Base-by-base conservation (phyloP, 1,284 basidiomycete species). In the Leccinum subrobustum region DNA sequence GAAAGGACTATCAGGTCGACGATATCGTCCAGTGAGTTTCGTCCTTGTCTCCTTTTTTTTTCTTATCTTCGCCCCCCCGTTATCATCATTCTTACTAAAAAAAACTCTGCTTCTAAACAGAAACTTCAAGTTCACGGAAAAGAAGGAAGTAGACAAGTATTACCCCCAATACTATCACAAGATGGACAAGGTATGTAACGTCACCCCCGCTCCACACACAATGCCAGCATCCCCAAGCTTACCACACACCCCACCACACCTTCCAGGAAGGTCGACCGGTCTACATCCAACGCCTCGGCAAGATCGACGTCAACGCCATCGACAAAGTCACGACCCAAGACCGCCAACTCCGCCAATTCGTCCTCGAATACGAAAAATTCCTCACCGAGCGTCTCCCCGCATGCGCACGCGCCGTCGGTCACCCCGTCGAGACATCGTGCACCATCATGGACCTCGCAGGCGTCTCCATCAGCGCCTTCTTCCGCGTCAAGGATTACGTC, bases 101-200 rank as follows among this genome's bases (percentile, higher is more conserved):
- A 27, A 27, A 27, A 7, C 7, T 29, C 27, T 29, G 27, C 27
- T 0, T n/a, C 51, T 29, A 2, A 6, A 6, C 20, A 95, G 92
- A 67, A 89, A 87, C 70, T 98, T 98, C 75, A 86, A 92, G 64
- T 98, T 96, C 76, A 86, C 84, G 63, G 96, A 98, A 77, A 90
- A 89, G 73, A 78, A 77, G 51, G 81, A 87, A 68, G 95, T 98
- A 12, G 87, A 95, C 81, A 89, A 95, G 77, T 93, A 92, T 72
- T 98, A 98, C 75, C 96, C 96, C 1, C 93, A 97, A 73, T 98
- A 86, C 78, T 96, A 98, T 76, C 96, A 98, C 81, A 96, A 96
- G 81, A 92, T 82, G 66, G 96, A 99, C 84, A 94, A 91, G 80
- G 93, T 33, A 33, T 33, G 33, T 93, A 57, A 48, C 37, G 77